Base-by-base conservation (phyloP, 352 stramenopile species). In the Pythium angustatum region DNA sequence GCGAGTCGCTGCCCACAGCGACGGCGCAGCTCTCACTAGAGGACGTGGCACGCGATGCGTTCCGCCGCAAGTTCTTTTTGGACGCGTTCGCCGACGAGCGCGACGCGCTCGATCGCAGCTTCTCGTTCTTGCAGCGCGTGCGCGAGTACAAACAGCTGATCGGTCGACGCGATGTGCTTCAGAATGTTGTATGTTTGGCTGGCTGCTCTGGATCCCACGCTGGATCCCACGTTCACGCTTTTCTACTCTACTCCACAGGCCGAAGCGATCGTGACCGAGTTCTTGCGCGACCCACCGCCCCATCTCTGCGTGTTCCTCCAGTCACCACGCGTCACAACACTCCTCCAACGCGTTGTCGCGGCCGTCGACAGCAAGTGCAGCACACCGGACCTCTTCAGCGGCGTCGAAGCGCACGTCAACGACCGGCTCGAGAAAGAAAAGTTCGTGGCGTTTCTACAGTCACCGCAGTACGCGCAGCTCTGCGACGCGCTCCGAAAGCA, bases 91-190 rank as follows among this genome's bases (percentile, higher is more conserved):
- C 62, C n/a, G 69, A 69, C 45, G 79, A 91, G 68, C 65, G 65
- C n/a, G 71, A 79, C 30, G 67, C 78, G 30, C 66, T 91, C 34
- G 79, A 87, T 68, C 70, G 82, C 19, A 71, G 72, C 59, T 83
- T 91, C 59, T 62, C 70, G 65, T 87, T 88, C 51, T 72, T 91
- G 27, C 58, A 74, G 38, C 76, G 78, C 45, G 69, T 79, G 28
- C 81, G 79, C 45, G 73, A 78, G 60, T 91, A 80, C 70, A 87
- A 87, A 53, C 64, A 74, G 51, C 76, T 87, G 38, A 64, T 76
- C 36, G 79, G 81, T 9, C 62, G 69, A 10, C 68, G 69, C 11
- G 70, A 87, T 38, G 58, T 72, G 24, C 78, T 91, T 7, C 79
- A 73, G 12, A 64, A 60, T 43, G 70, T 75, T 14, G 79, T 88